phyloP scores from a whole-genome alignment of 805 yeast genomes.

The Yamadazyma phyllophila region DNA sequence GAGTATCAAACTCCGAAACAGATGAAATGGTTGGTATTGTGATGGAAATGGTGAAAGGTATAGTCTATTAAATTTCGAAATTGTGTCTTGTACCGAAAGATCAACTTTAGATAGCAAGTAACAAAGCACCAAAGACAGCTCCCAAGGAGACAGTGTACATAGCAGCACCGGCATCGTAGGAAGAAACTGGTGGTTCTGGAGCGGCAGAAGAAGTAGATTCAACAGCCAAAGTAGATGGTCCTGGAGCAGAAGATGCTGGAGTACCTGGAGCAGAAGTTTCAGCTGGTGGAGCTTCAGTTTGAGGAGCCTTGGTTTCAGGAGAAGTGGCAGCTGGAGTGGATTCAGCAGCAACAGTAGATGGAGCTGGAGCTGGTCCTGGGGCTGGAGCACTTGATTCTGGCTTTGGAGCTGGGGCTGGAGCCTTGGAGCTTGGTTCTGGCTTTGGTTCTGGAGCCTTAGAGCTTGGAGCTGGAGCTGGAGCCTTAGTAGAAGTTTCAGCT shows the following conservation, averaged over 20 bases:
- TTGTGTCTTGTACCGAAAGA: neutral
- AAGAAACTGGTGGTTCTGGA: constrained; percentile 5
- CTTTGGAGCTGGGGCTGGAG: neutral
- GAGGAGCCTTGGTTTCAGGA: constrained; percentile 11
- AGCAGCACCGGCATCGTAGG: constrained; percentile 15
- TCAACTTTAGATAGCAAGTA: constrained; percentile 14
- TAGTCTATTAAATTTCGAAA: too few relatives aligned
- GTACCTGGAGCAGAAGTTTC: constrained; percentile 2
- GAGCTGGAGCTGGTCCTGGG: constrained; percentile 3
- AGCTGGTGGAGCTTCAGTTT: constrained; percentile 5
- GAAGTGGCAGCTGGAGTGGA: constrained; percentile 16
- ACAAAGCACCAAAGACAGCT: constrained; percentile 13
- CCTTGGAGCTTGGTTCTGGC: neutral
- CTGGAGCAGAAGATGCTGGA: constrained; percentile 14
- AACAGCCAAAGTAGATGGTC: constrained; percentile 13
- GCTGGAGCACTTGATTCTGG: neutral
- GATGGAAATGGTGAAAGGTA: neutral
- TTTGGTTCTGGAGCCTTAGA: neutral
- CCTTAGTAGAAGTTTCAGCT: constrained; percentile 9
- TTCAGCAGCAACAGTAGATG: constrained; percentile 1
- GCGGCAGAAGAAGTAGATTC: constrained; percentile 13
- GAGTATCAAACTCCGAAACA: constrained; percentile 6
- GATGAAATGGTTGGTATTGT: neutral
- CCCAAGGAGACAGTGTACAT: constrained; percentile 13
- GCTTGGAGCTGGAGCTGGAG: neutral